These are phyloP conservation scores for Cenchrus purpureus DNA, from an alignment of 176 grass and related monocot genomes.

Conservation along the genomic window DNA sequence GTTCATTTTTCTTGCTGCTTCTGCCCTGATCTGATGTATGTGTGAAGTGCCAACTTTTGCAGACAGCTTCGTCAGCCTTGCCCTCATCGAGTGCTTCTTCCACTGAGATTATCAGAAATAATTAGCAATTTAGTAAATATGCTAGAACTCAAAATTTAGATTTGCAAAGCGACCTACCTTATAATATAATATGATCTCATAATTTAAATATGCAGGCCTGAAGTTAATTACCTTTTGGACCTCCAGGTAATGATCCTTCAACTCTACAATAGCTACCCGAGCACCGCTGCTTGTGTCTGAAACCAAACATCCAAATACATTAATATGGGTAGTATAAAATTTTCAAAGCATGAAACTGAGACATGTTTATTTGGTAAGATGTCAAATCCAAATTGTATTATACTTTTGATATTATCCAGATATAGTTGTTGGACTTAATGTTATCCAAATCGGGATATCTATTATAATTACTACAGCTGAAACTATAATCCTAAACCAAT, in stretches of 20 bases:
- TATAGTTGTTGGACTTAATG: not conserved
- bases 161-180: conserved; percentile 1
- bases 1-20: conserved; percentile 42
- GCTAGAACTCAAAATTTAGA: not conserved
- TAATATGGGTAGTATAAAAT: not conserved
- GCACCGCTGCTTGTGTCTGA: conserved; percentile 57
- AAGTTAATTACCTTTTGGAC: conserved; percentile 53
- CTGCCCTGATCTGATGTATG: conserved; percentile 33
- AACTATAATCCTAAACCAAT: conserved; percentile 9
- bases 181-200: conserved; percentile 1
- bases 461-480: not conserved
- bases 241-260: conserved; percentile 38
- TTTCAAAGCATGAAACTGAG: not conserved
- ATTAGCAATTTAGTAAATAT: conserved; percentile 22
- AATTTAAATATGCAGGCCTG: conserved; percentile 22
- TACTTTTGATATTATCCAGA: not conserved
- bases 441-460: not conserved
- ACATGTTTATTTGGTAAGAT: conserved; percentile 8
- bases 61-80: conserved; percentile 36
- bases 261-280: conserved; percentile 50
- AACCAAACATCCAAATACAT: conserved; percentile 29
- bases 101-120: conserved; percentile 41
- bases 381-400: conserved; percentile 32
- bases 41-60: conserved; percentile 20
- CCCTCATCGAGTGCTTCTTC: conserved; percentile 39